Evolutionary conservation across 306 rosid genomes (phyloP).

Genomic region (Quercus wislizeni): DNA sequence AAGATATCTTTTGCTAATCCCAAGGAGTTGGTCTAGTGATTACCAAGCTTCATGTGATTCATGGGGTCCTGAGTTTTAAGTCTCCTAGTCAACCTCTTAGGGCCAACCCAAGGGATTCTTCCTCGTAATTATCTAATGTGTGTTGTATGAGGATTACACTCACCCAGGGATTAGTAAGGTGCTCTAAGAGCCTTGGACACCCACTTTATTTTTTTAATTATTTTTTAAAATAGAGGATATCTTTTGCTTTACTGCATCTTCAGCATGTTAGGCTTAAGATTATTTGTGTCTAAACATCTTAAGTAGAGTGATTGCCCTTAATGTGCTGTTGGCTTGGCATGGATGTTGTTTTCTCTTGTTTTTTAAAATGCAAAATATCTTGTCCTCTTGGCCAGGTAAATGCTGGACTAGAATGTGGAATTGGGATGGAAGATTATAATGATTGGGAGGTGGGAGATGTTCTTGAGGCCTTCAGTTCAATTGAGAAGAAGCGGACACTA

Average conservation of each 20-base stretch:
- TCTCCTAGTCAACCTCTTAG: too few relatives aligned
- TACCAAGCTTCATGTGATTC: too few relatives aligned
- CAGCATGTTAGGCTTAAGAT: background rate
- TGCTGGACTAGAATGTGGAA: slow-evolving; percentile 94
- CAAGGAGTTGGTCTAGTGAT: too few relatives aligned
- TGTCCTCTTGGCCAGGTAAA: slow-evolving; percentile 58
- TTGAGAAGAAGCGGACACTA: slow-evolving; percentile 84
- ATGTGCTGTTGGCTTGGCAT: slow-evolving; percentile 6
- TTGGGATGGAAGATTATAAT: slow-evolving; percentile 71
- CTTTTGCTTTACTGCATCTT: background rate
- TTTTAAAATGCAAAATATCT: slow-evolving; percentile 3
- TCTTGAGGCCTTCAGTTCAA: slow-evolving; percentile 62
- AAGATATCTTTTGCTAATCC: background rate
- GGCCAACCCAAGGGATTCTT: too few relatives aligned
- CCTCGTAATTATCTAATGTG: too few relatives aligned
- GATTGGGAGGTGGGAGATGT: slow-evolving; percentile 88
- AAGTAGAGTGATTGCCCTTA: background rate
- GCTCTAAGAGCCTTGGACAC: too few relatives aligned
- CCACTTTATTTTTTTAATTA: too few relatives aligned
- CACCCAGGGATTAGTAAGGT: too few relatives aligned
- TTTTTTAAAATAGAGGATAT: background rate
- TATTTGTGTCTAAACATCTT: background rate
- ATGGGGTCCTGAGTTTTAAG: too few relatives aligned
- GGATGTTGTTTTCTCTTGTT: background rate
- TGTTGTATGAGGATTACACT: too few relatives aligned